Evolutionary conservation across 768 basidiomycete species (phyloP), one percentile per base, ranked within the genome.

Genomic region (Lentinula edodes): DNA sequence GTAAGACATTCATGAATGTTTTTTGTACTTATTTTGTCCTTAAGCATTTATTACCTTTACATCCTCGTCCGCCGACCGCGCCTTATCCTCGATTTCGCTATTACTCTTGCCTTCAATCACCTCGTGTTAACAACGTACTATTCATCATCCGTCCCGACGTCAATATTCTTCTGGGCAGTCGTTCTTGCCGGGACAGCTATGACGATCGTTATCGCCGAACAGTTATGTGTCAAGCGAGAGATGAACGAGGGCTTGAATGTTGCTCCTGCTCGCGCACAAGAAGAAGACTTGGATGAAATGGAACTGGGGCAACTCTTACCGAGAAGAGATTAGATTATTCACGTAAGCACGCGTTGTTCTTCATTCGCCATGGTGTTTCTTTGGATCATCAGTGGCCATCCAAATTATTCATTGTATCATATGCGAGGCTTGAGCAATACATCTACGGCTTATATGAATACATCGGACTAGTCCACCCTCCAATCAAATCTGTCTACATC

Each of bases 121-220:
- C 77, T 96, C 61, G 88, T 98, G 60, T 77, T 98, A 63, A 96
- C 97, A 58, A 95, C 93, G 41, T 98, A 98, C 75, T 94, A 93
- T 72, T 85, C 93, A 2, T 84, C 86, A 12, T 80, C 85, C 13
- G 73, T 91, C 64, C 97, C 97, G 6, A 91, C 91, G 0, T 95
- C 93, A 1, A 71, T 92, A 39, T 98, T 96, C 80, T 98, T 91
- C 78, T 99, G 95, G 95, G 68, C 86, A 52, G 80, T 95, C 54
- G 78, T 95, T 70, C 73, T 83, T n/a, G 75, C 77, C 43, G 88
- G 91, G 48, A 81, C 92, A 6, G 76, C 84, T n/a, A 66, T 88
- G 42, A 90, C 87, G 62, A 83, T 98, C 64, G 79, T 94, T 58
- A 72, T 88, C 12, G 91, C 93, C 1, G 97, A 99, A 70, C 94